Percentiles rank a stretch among this genome's conserved stretches.
Conservation (phyloP, 768 basidiomycete species). For the Panellus pusillus region DNA sequence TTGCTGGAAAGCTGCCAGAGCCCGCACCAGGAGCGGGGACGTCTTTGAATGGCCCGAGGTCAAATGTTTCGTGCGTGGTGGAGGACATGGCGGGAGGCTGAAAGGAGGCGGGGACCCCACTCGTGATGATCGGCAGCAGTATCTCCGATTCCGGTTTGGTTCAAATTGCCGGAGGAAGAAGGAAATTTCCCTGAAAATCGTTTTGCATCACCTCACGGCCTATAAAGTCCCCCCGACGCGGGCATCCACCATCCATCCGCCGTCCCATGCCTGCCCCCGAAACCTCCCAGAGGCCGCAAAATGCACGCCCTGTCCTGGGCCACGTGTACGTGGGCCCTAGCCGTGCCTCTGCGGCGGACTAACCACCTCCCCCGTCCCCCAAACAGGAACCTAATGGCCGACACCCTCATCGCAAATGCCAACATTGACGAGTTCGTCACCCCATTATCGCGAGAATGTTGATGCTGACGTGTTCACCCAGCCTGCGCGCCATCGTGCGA, state of each 20-base stretch:
- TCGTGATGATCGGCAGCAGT: conserved; percentile 16
- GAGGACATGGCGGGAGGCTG: conserved; percentile 1
- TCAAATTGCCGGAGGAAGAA: conserved; percentile 1
- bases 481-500: conserved; percentile 20
- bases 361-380: too few relatives aligned
- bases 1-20: conserved; percentile 18
- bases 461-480: conserved; percentile 1
- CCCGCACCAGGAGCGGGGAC: conserved; percentile 12
- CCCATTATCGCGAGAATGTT: too few relatives aligned
- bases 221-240: conserved; percentile 7
- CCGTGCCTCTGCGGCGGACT: neutral
- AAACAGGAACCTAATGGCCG: conserved; percentile 19
- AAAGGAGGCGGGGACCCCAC: neutral
- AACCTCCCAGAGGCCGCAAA: neutral
- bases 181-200: neutral
- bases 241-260: neutral
- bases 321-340: conserved; percentile 8
- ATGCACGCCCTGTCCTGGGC: conserved; percentile 14
- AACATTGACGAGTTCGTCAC: conserved; percentile 17
- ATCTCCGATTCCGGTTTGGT: conserved; percentile 8
- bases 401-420: conserved; percentile 22
- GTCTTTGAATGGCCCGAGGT: conserved; percentile 6
- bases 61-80: conserved; percentile 10
- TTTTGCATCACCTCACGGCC: conserved; percentile 4
- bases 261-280: conserved; percentile 14